Evolutionary conservation across 1,139 yeast species (phyloP), one percentile per base, ranked within the genome.

Genomic region (Candida tetrigidarum): DNA sequence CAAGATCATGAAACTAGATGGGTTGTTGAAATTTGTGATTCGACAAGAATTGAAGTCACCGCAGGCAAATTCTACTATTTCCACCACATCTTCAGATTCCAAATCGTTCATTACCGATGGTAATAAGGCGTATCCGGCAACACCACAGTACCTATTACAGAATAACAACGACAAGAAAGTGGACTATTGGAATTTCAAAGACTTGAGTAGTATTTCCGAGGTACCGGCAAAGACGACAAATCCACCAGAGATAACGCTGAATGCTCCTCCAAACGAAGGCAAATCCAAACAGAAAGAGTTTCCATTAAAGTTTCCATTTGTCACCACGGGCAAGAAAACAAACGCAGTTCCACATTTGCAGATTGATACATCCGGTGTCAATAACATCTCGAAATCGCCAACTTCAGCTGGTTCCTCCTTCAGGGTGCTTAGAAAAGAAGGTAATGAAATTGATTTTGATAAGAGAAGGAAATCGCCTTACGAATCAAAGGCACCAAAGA

Each of bases 381-480:
- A 39, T 20, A 43, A 35, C 11, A 43, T 52, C 1, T 43, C 55
- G 9, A 39, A 43, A 7, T 47, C 57, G 4, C 51, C 53, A 2
- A 28, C 38, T 5, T 41, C 47, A 3, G 26, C 41, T 5, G 42
- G 44, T 12, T 42, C 57, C 4, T 70, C 88, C 0, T 88, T 89
- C 58, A 75, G 85, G 50, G 86, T 88, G 0, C 74, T 88, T 11
- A 65, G 92, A 29, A 49, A 50, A 26, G 47, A 42, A 35, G 77
- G 78, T 12, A 69, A 80, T 23, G 95, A 86, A 58, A 87, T 89
- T 47, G 91, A 90, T 64, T 88, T 89, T 60, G 95, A 89, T 57
- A 84, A 88, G 56, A 72, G 92, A 44, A 69, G 96, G 37, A 82
- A 83, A 42, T 84, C 96, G 0, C 96, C 96, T 0, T 86, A 80